Conservation (phyloP, 163 green algal genomes). For the Coccomyxa subellipsoidea region DNA sequence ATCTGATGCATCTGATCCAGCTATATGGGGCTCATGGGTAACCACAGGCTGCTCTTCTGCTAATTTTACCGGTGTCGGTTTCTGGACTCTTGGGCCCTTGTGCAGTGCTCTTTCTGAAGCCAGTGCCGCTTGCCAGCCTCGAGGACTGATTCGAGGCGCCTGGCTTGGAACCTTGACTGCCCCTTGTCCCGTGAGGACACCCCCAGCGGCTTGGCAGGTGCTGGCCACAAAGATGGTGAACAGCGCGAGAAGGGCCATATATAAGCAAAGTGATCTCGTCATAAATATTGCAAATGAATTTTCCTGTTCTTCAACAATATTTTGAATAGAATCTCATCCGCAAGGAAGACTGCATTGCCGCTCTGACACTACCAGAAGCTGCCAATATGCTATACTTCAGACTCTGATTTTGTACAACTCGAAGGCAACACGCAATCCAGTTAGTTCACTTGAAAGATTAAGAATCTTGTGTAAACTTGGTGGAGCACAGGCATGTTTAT, state of each 20-base stretch:
- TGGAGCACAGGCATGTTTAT: too few relatives aligned
- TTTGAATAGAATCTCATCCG: too few relatives aligned
- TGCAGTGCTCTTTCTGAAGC: background rate
- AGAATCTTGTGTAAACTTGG: too few relatives aligned
- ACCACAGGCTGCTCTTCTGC: background rate
- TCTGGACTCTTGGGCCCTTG: background rate
- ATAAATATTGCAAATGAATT: too few relatives aligned
- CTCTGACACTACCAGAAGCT: too few relatives aligned
- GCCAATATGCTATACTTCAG: too few relatives aligned
- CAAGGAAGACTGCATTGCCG: too few relatives aligned
- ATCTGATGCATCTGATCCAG: background rate
- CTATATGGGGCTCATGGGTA: background rate
- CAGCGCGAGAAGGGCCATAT: background rate
- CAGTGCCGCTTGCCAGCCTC: background rate
- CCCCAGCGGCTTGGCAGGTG: background rate
- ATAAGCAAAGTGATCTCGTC: background rate
- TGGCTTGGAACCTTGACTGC: background rate
- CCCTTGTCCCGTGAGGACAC: background rate
- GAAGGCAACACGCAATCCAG: too few relatives aligned
- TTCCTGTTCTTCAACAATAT: too few relatives aligned
- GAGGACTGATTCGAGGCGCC: background rate
- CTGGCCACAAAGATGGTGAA: background rate
- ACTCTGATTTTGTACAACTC: too few relatives aligned
- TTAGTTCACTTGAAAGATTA: too few relatives aligned
- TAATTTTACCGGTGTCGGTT: background rate